Evolutionary conservation across 768 basidiomycete species (phyloP).

Genomic region (Cystofilobasidium bisporidii): DNA sequence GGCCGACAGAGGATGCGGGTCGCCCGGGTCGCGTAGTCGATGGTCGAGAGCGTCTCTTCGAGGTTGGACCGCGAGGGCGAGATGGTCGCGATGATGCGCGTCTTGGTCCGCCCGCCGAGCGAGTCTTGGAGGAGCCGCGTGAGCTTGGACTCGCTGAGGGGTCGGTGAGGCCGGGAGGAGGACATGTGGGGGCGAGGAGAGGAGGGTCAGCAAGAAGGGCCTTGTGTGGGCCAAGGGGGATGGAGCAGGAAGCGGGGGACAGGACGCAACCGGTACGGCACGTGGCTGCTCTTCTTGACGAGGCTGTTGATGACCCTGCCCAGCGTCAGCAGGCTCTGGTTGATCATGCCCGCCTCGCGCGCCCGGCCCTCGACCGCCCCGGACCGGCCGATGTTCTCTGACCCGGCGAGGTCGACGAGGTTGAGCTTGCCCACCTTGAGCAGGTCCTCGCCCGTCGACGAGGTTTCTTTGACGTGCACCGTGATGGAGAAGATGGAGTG

Average conservation of each 20-base stretch:
- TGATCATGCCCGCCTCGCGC: slow-evolving; percentile 96
- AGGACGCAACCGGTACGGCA: slow-evolving; percentile 73
- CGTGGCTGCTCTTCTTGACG: slow-evolving; percentile 80
- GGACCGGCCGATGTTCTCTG: slow-evolving; percentile 90
- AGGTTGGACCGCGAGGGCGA: slow-evolving; percentile 87
- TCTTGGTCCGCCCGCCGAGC: slow-evolving; percentile 93
- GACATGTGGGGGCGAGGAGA: too few relatives aligned
- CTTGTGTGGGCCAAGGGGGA: too few relatives aligned
- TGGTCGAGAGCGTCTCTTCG: slow-evolving; percentile 93
- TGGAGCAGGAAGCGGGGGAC: neutral
- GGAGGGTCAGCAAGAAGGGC: slow-evolving; percentile 34
- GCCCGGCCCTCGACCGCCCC: slow-evolving; percentile 93
- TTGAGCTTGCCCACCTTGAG: slow-evolving; percentile 91
- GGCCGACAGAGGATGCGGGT: slow-evolving; percentile 93
- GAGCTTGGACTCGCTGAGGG: slow-evolving; percentile 69
- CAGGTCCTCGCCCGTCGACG: slow-evolving; percentile 63
- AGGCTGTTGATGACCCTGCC: slow-evolving; percentile 93
- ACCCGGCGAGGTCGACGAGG: slow-evolving; percentile 92
- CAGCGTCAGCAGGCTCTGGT: slow-evolving; percentile 90
- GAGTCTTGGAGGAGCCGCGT: slow-evolving; percentile 97
- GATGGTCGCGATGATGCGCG: slow-evolving; percentile 92
- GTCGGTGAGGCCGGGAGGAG: neutral
- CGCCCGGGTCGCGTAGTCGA: slow-evolving; percentile 90
- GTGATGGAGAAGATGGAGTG: slow-evolving; percentile 97
- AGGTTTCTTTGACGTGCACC: slow-evolving; percentile 74